A percentile compares a stretch with the other conserved stretches of the same genome.
Evolutionary conservation across 129 eudicot species (phyloP).

Genomic region (Scalesia atractyloides): DNA sequence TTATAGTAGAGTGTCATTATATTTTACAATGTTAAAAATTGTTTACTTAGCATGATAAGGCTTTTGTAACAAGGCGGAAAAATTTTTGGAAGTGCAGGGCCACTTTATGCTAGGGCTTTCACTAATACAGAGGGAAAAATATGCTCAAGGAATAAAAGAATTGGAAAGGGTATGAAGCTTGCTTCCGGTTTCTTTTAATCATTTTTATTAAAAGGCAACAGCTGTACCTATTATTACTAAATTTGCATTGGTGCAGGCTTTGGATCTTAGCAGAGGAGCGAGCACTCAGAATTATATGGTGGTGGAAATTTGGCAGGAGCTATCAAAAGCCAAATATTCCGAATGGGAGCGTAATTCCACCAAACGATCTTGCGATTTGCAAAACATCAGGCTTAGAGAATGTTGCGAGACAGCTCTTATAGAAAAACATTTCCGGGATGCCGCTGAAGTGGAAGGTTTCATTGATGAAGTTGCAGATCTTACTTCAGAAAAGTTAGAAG

Average conservation of each 20-base stretch:
- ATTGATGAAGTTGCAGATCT: constrained; percentile 45
- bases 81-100: constrained; percentile 49
- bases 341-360: constrained; percentile 80
- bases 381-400: constrained; percentile 66
- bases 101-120: constrained; percentile 96
- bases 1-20: neutral
- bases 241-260: constrained; percentile 46
- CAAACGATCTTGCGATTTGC: constrained; percentile 73
- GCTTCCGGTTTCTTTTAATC: neutral
- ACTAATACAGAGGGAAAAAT: constrained; percentile 53
- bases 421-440: constrained; percentile 51
- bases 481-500: constrained; percentile 45
- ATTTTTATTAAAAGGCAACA: neutral
- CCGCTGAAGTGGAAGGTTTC: constrained; percentile 61
- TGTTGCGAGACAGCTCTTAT: constrained; percentile 70
- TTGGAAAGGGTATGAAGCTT: constrained; percentile 58
- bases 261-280: constrained; percentile 91
- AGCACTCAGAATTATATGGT: constrained; percentile 70
- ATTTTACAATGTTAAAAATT: neutral
- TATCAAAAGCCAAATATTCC: constrained; percentile 73
- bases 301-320: constrained; percentile 92
- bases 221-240: neutral
- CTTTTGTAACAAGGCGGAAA: constrained; percentile 10
- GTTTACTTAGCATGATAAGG: neutral
- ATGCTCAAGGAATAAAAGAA: constrained; percentile 70